Percentiles rank a stretch among this genome's conserved stretches.
These are phyloP conservation scores for Botryotinia convoluta DNA, from an alignment of 2,329 filamentous ascomycete species.

Conservation along the genomic window DNA sequence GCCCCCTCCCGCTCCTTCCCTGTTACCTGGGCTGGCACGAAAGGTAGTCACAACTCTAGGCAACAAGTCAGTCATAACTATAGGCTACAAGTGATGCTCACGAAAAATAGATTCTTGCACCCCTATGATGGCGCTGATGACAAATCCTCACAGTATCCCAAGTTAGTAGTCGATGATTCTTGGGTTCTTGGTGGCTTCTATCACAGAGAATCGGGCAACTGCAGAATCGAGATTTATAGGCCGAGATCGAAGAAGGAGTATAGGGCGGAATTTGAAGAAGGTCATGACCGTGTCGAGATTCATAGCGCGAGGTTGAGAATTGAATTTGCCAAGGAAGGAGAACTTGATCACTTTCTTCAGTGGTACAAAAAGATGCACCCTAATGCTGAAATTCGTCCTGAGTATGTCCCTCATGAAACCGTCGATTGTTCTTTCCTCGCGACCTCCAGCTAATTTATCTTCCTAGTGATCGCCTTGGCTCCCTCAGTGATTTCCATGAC, in stretches of 20 bases:
- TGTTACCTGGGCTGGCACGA: background rate
- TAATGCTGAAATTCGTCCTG: background rate
- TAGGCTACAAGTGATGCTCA: background rate
- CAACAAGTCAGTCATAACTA: background rate
- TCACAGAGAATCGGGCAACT: background rate
- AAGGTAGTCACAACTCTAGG: background rate
- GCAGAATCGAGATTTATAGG: conserved; percentile 3
- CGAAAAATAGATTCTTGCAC: background rate
- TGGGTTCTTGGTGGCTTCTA: conserved; percentile 1
- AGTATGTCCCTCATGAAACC: background rate
- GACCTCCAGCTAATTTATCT: background rate
- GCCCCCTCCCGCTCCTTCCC: background rate
- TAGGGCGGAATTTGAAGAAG: too few relatives aligned
- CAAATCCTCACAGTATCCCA: background rate
- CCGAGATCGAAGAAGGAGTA: background rate
- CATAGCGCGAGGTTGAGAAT: conserved; percentile 15
- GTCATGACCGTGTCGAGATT: background rate
- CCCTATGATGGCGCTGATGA: background rate
- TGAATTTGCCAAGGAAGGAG: background rate
- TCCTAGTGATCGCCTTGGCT: background rate
- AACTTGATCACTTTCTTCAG: background rate
- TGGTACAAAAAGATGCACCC: background rate
- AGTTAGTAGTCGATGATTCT: background rate
- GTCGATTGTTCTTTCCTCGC: background rate
- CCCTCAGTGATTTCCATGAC: background rate